Evolutionary conservation across 2,329 filamentous ascomycete genomes (phyloP).

Genomic region (Teratosphaeria zuluensis): DNA sequence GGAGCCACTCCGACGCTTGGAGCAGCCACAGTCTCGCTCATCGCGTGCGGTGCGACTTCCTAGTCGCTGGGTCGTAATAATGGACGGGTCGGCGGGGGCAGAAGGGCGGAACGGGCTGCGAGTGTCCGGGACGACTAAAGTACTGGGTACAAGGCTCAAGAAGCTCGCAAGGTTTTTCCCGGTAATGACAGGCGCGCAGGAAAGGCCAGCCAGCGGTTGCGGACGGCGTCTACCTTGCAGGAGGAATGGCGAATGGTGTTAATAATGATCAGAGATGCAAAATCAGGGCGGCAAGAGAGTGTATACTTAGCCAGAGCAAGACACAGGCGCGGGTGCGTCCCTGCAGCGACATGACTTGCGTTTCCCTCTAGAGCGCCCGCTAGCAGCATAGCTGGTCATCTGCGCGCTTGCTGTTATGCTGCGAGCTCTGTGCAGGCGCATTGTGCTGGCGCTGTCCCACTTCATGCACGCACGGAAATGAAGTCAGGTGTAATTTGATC

Average conservation of each 20-base stretch:
- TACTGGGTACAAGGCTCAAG: neutral
- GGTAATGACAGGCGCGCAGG: neutral
- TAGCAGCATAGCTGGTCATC: neutral
- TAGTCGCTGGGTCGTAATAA: neutral
- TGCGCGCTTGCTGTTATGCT: neutral
- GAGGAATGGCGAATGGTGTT: neutral
- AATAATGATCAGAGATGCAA: neutral
- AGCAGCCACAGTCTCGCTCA: neutral
- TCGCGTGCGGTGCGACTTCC: neutral
- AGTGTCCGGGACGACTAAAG: neutral
- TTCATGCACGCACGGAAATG: conserved; percentile 4
- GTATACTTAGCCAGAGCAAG: neutral
- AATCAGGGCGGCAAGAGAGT: neutral
- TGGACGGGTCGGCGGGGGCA: neutral
- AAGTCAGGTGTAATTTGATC: conserved; percentile 1
- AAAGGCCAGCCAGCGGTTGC: neutral
- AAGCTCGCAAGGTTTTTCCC: neutral
- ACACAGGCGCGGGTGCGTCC: neutral
- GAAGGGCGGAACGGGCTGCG: neutral
- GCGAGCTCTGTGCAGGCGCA: neutral
- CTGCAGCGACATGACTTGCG: conserved; percentile 1
- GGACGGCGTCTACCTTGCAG: neutral
- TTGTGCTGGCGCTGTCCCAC: neutral
- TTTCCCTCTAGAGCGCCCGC: neutral
- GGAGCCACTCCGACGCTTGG: neutral